phyloP scores from a whole-genome alignment of 306 rosid genomes.

The Cucurbita moschata region DNA sequence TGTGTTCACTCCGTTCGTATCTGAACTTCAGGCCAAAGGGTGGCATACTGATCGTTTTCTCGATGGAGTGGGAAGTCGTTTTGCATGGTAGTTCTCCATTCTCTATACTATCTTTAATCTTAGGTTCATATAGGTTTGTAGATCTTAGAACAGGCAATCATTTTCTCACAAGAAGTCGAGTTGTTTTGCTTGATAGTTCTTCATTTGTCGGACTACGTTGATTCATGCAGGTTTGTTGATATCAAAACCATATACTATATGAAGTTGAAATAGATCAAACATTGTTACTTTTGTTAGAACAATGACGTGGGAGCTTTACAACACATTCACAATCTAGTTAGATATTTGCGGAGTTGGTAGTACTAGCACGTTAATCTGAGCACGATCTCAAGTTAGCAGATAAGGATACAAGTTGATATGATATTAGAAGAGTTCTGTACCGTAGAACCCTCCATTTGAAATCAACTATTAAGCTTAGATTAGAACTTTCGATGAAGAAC shows the following conservation, averaged over 20 bases:
- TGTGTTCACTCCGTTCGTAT: slow-evolving; percentile 41
- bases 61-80: slow-evolving; percentile 70
- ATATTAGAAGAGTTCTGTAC: no score
- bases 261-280: background rate
- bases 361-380: no score
- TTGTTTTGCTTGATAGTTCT: slow-evolving; percentile 40
- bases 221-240: background rate
- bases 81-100: slow-evolving; percentile 22
- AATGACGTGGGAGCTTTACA: background rate
- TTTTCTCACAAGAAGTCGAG: background rate
- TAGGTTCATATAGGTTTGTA: background rate
- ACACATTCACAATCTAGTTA: background rate
- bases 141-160: no score
- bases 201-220: background rate
- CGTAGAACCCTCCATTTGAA: no score
- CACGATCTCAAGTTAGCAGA: no score
- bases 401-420: no score
- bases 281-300: no score
- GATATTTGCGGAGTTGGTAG: background rate
- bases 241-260: background rate
- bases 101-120: background rate
- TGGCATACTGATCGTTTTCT: slow-evolving; percentile 97
- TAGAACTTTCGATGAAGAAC: no score
- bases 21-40: slow-evolving; percentile 61
- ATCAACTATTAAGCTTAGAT: no score